Percentiles rank a stretch among this genome's conserved stretches.
These are phyloP conservation scores for Thielaviopsis musarum DNA, from an alignment of 2,329 filamentous ascomycete genomes.

Conservation along the genomic window DNA sequence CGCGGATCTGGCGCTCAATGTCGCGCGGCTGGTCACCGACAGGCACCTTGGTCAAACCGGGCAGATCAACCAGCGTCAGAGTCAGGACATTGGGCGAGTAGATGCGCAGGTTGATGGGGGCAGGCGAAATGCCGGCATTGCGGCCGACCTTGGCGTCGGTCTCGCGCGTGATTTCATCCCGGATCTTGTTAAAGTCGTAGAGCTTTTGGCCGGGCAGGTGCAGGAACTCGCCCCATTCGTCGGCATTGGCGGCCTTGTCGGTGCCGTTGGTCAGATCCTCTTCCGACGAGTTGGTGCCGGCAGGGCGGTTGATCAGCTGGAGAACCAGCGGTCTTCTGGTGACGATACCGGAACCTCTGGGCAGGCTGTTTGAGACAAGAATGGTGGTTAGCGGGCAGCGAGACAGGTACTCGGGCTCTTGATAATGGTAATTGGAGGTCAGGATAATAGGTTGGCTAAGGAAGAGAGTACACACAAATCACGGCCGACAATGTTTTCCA, in stretches of 20 bases:
- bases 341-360: constrained; percentile 93
- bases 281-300: constrained; percentile 52
- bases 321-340: constrained; percentile 90
- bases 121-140: constrained; percentile 91
- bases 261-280: constrained; percentile 47
- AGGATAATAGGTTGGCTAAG: constrained; percentile 10
- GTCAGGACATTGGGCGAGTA: constrained; percentile 98
- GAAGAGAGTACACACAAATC: constrained; percentile 62
- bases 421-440: neutral
- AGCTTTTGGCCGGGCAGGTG: constrained; percentile 97
- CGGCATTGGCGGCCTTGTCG: constrained; percentile 77
- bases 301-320: constrained; percentile 85
- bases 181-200: constrained; percentile 94
- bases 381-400: constrained; percentile 10
- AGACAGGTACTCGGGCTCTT: constrained; percentile 12
- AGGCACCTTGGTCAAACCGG: constrained; percentile 89
- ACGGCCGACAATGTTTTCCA: constrained; percentile 96
- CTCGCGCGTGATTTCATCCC: constrained; percentile 92
- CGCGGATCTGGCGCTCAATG: constrained; percentile 89
- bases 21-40: constrained; percentile 93
- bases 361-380: constrained; percentile 46
- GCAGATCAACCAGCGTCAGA: constrained; percentile 87
- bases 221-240: constrained; percentile 98
- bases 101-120: constrained; percentile 93
- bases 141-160: constrained; percentile 91